Percentiles rank a stretch among this genome's conserved stretches.
Evolutionary conservation across 257 asterid species (phyloP).

Genomic region (Solanum raphanifolium): DNA sequence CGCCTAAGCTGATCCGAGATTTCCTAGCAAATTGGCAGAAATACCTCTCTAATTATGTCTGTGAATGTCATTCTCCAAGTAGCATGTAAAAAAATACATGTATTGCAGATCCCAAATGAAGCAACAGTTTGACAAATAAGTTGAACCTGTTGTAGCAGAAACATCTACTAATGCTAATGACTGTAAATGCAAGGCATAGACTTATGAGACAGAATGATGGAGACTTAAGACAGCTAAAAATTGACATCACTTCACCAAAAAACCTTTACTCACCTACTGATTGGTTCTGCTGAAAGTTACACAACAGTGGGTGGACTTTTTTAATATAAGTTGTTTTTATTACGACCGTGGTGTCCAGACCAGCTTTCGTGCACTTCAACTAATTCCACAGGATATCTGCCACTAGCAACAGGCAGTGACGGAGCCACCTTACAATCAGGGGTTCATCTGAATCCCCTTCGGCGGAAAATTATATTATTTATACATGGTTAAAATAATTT

Average conservation of each 20-base stretch:
- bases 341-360: neutral
- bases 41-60: neutral
- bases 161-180: neutral
- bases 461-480: too few relatives aligned
- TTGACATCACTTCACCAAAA: neutral
- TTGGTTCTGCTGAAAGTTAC: neutral
- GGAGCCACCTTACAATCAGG: too few relatives aligned
- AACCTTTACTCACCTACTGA: constrained; percentile 18
- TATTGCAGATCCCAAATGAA: neutral
- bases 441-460: too few relatives aligned
- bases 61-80: neutral
- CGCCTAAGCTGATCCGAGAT: neutral
- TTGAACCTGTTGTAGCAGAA: neutral
- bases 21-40: neutral
- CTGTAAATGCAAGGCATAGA: neutral
- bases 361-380: neutral
- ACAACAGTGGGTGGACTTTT: neutral
- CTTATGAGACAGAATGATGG: neutral
- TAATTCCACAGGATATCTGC: too few relatives aligned
- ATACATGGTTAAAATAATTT: too few relatives aligned
- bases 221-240: neutral
- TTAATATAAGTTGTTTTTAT: neutral
- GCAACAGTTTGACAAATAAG: constrained; percentile 5
- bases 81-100: neutral
- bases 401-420: neutral